Percentiles rank a stretch among this genome's conserved stretches.
Conservation (phyloP, 75 land plant species). For the Cryptomeria japonica region DNA sequence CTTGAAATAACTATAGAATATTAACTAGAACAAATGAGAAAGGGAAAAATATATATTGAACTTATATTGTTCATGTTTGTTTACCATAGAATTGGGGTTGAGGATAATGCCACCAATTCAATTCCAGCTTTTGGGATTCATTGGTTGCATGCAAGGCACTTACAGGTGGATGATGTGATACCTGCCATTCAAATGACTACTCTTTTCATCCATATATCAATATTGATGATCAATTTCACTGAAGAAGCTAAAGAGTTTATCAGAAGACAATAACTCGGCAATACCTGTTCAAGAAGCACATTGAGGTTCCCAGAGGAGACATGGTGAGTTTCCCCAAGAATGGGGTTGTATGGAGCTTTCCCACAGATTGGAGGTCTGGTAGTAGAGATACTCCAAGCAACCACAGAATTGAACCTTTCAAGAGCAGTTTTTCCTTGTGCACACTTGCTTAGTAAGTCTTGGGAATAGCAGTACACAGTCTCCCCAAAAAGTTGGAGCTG, state of each 20-base stretch:
- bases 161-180: slow-evolving; percentile 93
- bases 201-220: background rate
- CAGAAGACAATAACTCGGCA: background rate
- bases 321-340: slow-evolving; percentile 96
- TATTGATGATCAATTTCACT: background rate
- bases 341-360: slow-evolving; percentile 80
- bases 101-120: slow-evolving; percentile 67
- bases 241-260: background rate
- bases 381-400: slow-evolving; percentile 85
- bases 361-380: slow-evolving; percentile 61
- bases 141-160: slow-evolving; percentile 74
- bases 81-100: slow-evolving; percentile 71
- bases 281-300: slow-evolving; percentile 87
- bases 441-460: slow-evolving; percentile 56
- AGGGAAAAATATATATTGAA: no score
- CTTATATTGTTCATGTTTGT: background rate
- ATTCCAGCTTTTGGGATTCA: slow-evolving; percentile 43
- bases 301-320: slow-evolving; percentile 74
- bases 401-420: slow-evolving; percentile 60
- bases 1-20: background rate
- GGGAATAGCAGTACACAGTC: slow-evolving; percentile 53
- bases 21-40: no score
- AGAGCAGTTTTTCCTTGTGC: slow-evolving; percentile 34
- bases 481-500: slow-evolving; percentile 86
- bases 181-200: slow-evolving; percentile 32